A percentile compares a stretch with the other conserved stretches of the same genome.
Evolutionary conservation across 2,329 filamentous ascomycete species (phyloP).

Genomic region (Bretziella fagacearum): DNA sequence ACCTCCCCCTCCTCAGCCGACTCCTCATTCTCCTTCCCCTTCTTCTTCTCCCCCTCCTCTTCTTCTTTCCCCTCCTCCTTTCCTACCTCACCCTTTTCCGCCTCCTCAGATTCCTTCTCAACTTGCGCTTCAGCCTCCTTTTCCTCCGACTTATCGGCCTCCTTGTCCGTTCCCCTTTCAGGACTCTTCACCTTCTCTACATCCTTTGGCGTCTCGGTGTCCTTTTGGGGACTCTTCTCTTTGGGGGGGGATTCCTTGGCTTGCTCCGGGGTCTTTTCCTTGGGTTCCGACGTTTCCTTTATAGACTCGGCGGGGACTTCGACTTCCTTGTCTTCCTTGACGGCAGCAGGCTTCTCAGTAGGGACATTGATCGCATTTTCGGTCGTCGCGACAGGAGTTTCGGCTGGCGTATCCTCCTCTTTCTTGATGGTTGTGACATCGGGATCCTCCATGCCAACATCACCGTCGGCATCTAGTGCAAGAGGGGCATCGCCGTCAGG

Average conservation of each 20-base stretch:
- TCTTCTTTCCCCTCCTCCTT: neutral
- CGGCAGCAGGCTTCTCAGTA: neutral
- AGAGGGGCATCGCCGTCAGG: slow-evolving; percentile 2
- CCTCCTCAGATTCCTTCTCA: neutral
- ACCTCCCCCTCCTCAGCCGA: neutral
- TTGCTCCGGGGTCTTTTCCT: too few species aligned
- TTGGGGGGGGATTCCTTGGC: neutral
- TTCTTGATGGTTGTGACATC: slow-evolving; percentile 7
- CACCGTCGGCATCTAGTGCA: slow-evolving; percentile 9
- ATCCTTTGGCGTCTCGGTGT: neutral
- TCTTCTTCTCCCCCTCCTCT: neutral
- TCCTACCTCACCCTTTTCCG: neutral
- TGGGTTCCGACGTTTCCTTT: too few species aligned
- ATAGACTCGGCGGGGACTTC: too few species aligned
- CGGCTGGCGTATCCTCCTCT: slow-evolving; percentile 5
- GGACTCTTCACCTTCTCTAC: neutral
- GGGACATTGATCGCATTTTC: too few species aligned
- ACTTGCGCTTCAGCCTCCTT: neutral
- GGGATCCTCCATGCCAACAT: slow-evolving; percentile 12
- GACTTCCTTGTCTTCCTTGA: neutral
- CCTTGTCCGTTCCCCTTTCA: neutral
- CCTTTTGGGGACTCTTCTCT: neutral
- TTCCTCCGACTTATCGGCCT: neutral
- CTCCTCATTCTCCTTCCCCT: neutral
- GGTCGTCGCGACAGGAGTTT: neutral